These are phyloP conservation scores for Dactylellina sp. DNA, from an alignment of 2,329 filamentous ascomycete genomes.

Conservation along the genomic window DNA sequence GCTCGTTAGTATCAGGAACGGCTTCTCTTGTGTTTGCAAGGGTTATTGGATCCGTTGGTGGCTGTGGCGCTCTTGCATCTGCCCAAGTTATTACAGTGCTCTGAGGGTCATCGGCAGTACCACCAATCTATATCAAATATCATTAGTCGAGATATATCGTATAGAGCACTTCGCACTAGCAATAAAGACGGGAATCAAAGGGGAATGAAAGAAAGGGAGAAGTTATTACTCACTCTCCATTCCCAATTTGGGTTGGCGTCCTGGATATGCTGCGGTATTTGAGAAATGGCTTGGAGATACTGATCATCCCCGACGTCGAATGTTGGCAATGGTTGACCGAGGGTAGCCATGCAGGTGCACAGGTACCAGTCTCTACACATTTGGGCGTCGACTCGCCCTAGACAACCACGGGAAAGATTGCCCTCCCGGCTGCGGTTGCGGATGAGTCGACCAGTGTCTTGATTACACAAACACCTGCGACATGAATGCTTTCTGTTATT, in stretches of 20 bases:
- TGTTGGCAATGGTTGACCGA: constrained; percentile 2
- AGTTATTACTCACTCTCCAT: neutral
- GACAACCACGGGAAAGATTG: too few relatives aligned
- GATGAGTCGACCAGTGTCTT: neutral
- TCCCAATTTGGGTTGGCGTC: neutral
- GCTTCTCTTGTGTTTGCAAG: neutral
- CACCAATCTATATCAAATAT: too few relatives aligned
- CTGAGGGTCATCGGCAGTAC: too few relatives aligned
- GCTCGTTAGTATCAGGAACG: neutral
- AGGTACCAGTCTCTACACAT: neutral
- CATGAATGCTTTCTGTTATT: too few relatives aligned
- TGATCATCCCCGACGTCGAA: neutral
- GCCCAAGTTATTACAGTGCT: too few relatives aligned
- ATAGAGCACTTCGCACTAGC: too few relatives aligned
- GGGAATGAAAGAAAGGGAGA: neutral
- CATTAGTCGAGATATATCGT: too few relatives aligned
- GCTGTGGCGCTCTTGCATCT: neutral
- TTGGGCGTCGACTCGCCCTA: neutral
- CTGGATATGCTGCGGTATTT: neutral
- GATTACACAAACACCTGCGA: too few relatives aligned
- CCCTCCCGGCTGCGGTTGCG: neutral
- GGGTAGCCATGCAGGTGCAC: neutral
- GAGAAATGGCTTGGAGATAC: constrained; percentile 1
- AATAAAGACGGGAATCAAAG: too few relatives aligned
- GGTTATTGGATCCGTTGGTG: neutral